Evolutionary conservation across 192 early-diverging fungal genomes (phyloP), one percentile per base, ranked within the genome.

Genomic region (Bifiguratus adelaidae): DNA sequence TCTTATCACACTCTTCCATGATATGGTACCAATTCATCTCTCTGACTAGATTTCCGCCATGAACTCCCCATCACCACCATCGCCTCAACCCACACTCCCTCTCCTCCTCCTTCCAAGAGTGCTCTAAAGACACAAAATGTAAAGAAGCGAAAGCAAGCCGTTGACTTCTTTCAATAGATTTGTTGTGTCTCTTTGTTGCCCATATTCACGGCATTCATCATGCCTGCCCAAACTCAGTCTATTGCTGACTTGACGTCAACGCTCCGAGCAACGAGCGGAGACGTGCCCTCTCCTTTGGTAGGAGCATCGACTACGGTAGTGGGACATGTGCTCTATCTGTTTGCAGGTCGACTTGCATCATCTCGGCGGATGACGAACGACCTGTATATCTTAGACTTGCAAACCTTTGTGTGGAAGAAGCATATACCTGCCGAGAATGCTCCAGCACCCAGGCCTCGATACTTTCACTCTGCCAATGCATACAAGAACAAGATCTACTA

Each of bases 401-500:
- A 70, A 30, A 74, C 66, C 18, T 81, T 75, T 41, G 57, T 60
- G 13, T 88, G 85, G 85, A 60, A 60, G 27, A 60, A 58, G 43
- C 52, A 54, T 37, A 60, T 54, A n/a, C 58, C 58, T 23, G 34
- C 62, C 9, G 35, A 52, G 1, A 57, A 66, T 41, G 48, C 58
- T 13, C 63, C 66, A 16, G 65, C 70, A 11, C 73, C 73, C 21
- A 53, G 62, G 12, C 64, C 78, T 26, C 70, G 85, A 21, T 88
- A 83, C 33, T 88, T 88, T 58, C 85, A 88, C 60, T 85, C 85
- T 9, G 75, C 80, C 43, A 86, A 80, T 44, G 71, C 76, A 21
- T 81, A 83, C 52, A 62, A 70, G 51, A 80, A 83, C 30, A 55
- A 67, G 44, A 59, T 89, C 15, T 60, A 86, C 5, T 70, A 83